Evolutionary conservation across 345 rosid species (phyloP), one percentile per base, ranked within the genome.

Genomic region (Populus alba): DNA sequence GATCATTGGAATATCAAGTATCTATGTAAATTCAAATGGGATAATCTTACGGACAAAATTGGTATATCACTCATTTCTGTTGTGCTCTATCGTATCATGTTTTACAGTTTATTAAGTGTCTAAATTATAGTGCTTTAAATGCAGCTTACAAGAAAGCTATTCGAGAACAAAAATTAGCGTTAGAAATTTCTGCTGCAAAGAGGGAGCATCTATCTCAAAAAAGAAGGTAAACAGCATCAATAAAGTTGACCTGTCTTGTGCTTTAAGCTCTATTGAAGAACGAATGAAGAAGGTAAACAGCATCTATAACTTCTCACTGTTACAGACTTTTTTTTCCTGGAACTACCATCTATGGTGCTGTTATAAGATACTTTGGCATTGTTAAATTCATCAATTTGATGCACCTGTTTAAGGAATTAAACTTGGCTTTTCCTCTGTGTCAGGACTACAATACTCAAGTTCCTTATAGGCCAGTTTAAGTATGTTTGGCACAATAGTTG

Each of bases 1-100:
- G 35, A 33, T 33, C 35, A 33, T 33, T 33, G 35, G 35, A 33
- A 33, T 33, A 33, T 4, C 35, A 33, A 33, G 35, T 33, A 33
- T 87, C 85, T 96, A 77, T 92, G 91, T 77, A 92, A 93, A 87
- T 93, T 95, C 88, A 92, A 90, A 79, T 95, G 99, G 99, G 99
- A 95, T 38, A 93, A 93, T 88, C 98, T 93, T 73, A 91, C 93
- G 1, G 93, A 87, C 74, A 96, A 95, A 81, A 93, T 87, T 17
- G 98, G 99, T 95, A 90, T 0, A 39, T 11, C 23, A 72, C 66
- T 80, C 47, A 22, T 76, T 53, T 72, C 0, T 72, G 61, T 66
- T 65, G 27, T 83, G 49, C 13, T 66, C 16, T 31, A 27, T 41
- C 25, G 73, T 29, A 23, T 51, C 76, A 17, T 29, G 10, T 39